Evolutionary conservation across 805 yeast species (phyloP).

Genomic region (Candida endomychidarum): DNA sequence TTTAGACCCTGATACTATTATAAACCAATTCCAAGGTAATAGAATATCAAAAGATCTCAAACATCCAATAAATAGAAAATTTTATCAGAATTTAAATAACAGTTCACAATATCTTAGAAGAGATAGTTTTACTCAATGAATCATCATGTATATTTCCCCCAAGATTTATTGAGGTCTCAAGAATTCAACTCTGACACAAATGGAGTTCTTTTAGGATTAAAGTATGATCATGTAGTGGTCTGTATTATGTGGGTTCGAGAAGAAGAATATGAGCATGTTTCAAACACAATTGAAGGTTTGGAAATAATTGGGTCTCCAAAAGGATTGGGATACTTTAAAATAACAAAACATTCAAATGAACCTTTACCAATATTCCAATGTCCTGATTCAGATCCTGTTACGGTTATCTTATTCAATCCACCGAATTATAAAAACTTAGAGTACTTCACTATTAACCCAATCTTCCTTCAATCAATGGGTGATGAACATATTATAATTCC

Average conservation of each 20-base stretch:
- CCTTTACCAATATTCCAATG: slow-evolving; percentile 1
- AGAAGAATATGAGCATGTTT: not conserved
- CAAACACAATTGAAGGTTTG: not conserved
- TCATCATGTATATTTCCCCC: slow-evolving; percentile 35
- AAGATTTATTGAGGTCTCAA: slow-evolving; percentile 25
- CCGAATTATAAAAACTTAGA: slow-evolving; percentile 74
- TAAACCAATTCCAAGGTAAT: not conserved
- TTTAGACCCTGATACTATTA: not conserved
- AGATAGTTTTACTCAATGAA: slow-evolving; percentile 35
- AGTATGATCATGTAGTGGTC: slow-evolving; percentile 8
- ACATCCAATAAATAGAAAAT: slow-evolving; percentile 8
- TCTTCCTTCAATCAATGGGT: slow-evolving; percentile 55
- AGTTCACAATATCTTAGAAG: slow-evolving; percentile 44
- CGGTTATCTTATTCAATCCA: slow-evolving; percentile 54
- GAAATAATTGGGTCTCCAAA: slow-evolving; percentile 1
- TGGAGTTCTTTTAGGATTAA: slow-evolving; percentile 12
- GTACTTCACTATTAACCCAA: slow-evolving; percentile 74
- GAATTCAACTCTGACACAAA: too few species aligned
- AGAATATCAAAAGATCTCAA: not conserved
- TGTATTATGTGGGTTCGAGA: slow-evolving; percentile 6
- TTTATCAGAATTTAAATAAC: slow-evolving; percentile 32
- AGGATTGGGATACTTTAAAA: slow-evolving; percentile 3
- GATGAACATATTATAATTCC: not conserved
- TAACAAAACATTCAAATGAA: slow-evolving; percentile 3
- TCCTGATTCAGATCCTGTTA: not conserved